A percentile compares a stretch with the other conserved stretches of the same genome.
Conservation (phyloP, 208 protist species). For the Zelonia costaricensis region DNA sequence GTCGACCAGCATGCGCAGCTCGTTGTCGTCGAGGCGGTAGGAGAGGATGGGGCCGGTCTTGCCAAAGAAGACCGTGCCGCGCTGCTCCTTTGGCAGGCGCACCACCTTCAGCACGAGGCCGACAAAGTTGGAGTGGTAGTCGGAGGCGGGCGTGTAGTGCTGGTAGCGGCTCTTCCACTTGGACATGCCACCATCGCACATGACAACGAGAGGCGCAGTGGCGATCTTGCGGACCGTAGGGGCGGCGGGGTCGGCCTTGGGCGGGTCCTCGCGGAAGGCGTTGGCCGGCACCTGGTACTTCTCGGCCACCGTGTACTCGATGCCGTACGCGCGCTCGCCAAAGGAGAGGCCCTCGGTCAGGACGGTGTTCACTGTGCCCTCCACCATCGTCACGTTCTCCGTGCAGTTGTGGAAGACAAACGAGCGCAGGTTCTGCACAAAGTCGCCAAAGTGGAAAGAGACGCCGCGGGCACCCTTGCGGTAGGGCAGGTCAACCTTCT, state of each 20-base stretch:
- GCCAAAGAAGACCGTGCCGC: slow-evolving; percentile 91
- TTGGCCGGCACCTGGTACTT: slow-evolving; percentile 56
- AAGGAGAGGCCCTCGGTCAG: slow-evolving; percentile 52
- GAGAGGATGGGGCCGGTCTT: slow-evolving; percentile 91
- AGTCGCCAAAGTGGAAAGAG: slow-evolving; percentile 94
- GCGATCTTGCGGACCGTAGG: slow-evolving; percentile 47
- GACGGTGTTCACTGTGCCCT: slow-evolving; percentile 78
- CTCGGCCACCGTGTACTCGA: slow-evolving; percentile 65
- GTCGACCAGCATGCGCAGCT: slow-evolving; percentile 85
- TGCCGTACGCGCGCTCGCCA: slow-evolving; percentile 79
- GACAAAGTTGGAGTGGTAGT: slow-evolving; percentile 91
- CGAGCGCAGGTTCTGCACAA: slow-evolving; percentile 89
- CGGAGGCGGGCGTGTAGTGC: slow-evolving; percentile 72
- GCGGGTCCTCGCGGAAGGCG: slow-evolving; percentile 52
- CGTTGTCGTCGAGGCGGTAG: slow-evolving; percentile 85
- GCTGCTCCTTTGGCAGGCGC: slow-evolving; percentile 75
- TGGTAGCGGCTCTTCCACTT: slow-evolving; percentile 90
- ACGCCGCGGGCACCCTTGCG: slow-evolving; percentile 48
- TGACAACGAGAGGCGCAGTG: slow-evolving; percentile 87
- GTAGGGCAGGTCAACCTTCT: slow-evolving; percentile 79
- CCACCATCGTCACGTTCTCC: slow-evolving; percentile 81
- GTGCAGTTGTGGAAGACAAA: slow-evolving; percentile 68
- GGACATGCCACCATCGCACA: slow-evolving; percentile 93
- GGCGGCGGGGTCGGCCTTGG: slow-evolving; percentile 25
- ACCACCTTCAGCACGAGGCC: slow-evolving; percentile 78